Base-by-base conservation (phyloP, 2,329 filamentous ascomycete species). In the Botryotinia calthae region DNA sequence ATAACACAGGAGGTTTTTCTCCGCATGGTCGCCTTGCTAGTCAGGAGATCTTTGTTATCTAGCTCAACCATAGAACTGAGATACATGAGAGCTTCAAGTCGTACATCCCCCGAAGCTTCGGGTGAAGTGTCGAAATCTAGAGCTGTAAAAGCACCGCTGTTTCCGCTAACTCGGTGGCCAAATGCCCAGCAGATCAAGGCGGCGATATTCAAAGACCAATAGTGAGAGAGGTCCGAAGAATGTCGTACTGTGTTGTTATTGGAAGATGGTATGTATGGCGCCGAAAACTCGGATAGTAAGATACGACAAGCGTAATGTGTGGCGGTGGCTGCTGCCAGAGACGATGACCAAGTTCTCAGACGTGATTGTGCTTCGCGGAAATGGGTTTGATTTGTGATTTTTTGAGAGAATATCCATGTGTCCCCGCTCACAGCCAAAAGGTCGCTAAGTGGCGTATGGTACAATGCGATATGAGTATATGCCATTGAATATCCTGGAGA, bases 131-230 rank as follows among this genome's bases (percentile, higher is more conserved):
- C 12, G 22, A 51, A 65, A 34, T 54, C 59, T 42, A 54, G n/a
- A 46, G 37, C 61, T 54, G 59, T 34, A 48, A 44, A 31, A 10
- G 59, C 8, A 58, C 28, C 28, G 22, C n/a, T 71, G 18, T 9
- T 34, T 28, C 46, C 70, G 18, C 37, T 22, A 18, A 31, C 28
- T 25, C 79, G 79, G 72, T 86, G 82, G 3, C 84, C 84, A 75
- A 86, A 87, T 1, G 87, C 87, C 88, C 88, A 90, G 81, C 86
- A 88, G 75, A 90, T 86, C 67, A 90, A 82, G 12, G 86, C 82
- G 74, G 87, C 88, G 12, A 87, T 85, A 76, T 89, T 89, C 66
- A 89, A 77, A 46, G 82, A 84, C 87, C 87, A 88, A 77, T 86
- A 87, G 74, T 87, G 84, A 2, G 84, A 85, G 59, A 88, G 81